phyloP scores from a whole-genome alignment of 345 rosid species.

The Laguncularia racemosa region DNA sequence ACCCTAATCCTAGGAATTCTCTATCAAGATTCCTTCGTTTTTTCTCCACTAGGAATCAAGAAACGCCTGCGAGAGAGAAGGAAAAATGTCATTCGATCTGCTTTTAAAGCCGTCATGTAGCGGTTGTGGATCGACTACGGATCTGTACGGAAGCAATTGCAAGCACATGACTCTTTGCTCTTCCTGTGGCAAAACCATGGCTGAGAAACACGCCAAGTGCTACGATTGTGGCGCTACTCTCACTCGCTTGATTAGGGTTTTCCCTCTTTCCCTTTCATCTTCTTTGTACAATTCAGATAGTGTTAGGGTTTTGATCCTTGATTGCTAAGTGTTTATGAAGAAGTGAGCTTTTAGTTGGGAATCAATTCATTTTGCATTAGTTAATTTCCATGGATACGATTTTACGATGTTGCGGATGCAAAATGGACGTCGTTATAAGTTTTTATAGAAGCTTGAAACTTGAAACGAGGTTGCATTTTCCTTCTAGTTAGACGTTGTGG shows the following conservation, averaged over 20 bases:
- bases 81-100: conserved; percentile 66
- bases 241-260: conserved; percentile 80
- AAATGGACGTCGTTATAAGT: too few species aligned
- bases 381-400: too few species aligned
- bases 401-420: too few species aligned
- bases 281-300: background rate
- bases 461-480: too few species aligned
- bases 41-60: background rate
- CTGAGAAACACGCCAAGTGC: conserved; percentile 66
- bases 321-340: too few species aligned
- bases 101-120: conserved; percentile 65
- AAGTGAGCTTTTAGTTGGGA: too few species aligned
- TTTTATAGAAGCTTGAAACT: too few species aligned
- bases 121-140: conserved; percentile 62
- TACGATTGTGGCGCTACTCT: conserved; percentile 66
- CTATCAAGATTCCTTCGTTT: too few species aligned
- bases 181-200: conserved; percentile 87
- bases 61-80: background rate
- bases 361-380: too few species aligned
- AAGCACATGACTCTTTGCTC: conserved; percentile 94
- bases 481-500: too few species aligned
- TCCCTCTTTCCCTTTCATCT: background rate
- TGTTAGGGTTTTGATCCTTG: background rate
- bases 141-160: conserved; percentile 84
- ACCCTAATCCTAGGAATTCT: too few species aligned